Base-by-base conservation (phyloP, 208 protist genomes). In the Blastocrithidia nonstop region DNA sequence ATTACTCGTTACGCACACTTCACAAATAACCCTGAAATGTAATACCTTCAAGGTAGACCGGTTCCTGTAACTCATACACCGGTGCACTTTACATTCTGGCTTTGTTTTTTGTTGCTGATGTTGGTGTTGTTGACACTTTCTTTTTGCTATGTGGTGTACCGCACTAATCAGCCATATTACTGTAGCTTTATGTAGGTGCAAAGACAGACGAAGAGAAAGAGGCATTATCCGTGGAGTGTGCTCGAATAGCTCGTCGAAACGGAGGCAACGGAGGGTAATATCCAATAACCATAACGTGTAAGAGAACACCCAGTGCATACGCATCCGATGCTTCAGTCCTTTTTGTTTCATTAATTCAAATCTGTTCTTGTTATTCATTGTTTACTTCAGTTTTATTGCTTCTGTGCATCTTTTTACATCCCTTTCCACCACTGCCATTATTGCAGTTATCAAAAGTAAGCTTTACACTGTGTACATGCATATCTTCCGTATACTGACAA, bases 281-380 rank as follows among this genome's bases (percentile, higher is more conserved):
- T 1, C 71, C 70, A 6, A 67, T 40, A 6, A 78, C 42, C 61
- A 82, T 57, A 33, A 59, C 56, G 37, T 71, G 83, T 25, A 79
- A 50, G 32, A 88, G 33, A 13, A 75, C 70, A 8, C 78, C 78
- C 17, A 83, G 38, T 8, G 61, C 57, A 56, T 68, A 88, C 39
- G 56, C 49, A 40, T 88, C 78, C 7, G 65, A n/a, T 1, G 56
- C 56, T 5, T 42, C 26, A 1, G 27, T 32, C 0, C 26, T 6
- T 27, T 19, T 13, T 5, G 61, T 36, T 19, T 19, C 33, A 20
- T 56, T 33, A 5, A 54, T 29, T 51, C 54, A 69, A 1, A 63
- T 38, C 0, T 42, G 21, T 17, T n/a, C n/a, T n/a, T n/a, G n/a
- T n/a, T n/a, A n/a, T n/a, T n/a, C n/a, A n/a, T n/a, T n/a, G n/a